phyloP scores from a whole-genome alignment of 176 grass and related monocot genomes.

The Musa acuminata region DNA sequence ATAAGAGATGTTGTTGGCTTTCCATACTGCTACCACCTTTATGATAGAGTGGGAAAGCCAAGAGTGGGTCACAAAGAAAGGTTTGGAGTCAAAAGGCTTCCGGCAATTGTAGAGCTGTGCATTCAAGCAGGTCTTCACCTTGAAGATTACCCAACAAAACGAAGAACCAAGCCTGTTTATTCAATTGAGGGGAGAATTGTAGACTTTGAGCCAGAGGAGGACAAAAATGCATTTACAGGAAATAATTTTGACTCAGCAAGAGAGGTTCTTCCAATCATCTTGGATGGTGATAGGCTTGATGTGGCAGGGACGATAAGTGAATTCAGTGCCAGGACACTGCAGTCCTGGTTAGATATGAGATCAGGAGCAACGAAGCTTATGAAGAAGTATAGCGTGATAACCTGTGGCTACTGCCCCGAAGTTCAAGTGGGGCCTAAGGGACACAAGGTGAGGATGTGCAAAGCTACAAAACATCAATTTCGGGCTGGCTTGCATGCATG shows the following conservation, averaged over 20 bases:
- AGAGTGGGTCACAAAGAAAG: conserved; percentile 67
- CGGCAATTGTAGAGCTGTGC: conserved; percentile 56
- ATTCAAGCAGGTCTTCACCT: conserved; percentile 54
- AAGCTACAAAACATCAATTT: conserved; percentile 55
- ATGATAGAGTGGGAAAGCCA: conserved; percentile 46
- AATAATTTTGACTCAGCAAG: neutral
- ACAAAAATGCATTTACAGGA: neutral
- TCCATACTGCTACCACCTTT: conserved; percentile 64
- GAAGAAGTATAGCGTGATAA: conserved; percentile 46
- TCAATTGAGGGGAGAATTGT: conserved; percentile 56
- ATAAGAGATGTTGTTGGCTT: conserved; percentile 44
- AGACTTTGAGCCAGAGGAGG: conserved; percentile 45
- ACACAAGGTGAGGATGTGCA: conserved; percentile 70
- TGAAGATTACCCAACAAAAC: conserved; percentile 41
- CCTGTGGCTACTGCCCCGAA: conserved; percentile 63
- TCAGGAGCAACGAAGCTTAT: conserved; percentile 39
- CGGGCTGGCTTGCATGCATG: conserved; percentile 54
- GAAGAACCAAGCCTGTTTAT: conserved; percentile 46
- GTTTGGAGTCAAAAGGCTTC: conserved; percentile 36
- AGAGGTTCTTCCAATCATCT: neutral
- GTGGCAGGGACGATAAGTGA: conserved; percentile 13
- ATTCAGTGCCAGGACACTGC: conserved; percentile 30
- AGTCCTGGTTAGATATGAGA: conserved; percentile 42
- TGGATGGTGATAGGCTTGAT: neutral
- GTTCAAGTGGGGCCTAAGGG: conserved; percentile 72